phyloP scores from a whole-genome alignment of 176 grass and related monocot genomes.

The maize (Zea mays) region DNA sequence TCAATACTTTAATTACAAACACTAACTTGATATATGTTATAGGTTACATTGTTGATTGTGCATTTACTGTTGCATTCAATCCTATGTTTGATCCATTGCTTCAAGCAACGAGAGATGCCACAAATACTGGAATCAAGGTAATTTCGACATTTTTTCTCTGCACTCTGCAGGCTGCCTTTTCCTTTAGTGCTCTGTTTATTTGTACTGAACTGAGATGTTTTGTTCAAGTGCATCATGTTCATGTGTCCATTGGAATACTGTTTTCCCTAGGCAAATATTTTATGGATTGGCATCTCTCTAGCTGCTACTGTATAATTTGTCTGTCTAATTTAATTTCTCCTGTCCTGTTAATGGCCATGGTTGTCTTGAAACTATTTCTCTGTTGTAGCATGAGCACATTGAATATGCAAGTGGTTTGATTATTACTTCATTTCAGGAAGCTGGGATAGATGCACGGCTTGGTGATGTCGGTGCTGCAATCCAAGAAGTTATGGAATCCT shows the following conservation, averaged over 20 bases:
- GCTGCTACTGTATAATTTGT: background rate
- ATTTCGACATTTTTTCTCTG: background rate
- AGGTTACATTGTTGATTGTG: constrained; percentile 93
- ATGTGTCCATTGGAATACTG: background rate
- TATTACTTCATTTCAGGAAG: constrained; percentile 58
- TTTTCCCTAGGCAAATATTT: background rate
- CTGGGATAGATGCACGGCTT: constrained; percentile 91
- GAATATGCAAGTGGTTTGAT: background rate
- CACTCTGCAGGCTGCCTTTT: background rate
- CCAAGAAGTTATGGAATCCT: constrained; percentile 98
- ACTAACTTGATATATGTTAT: constrained; percentile 33
- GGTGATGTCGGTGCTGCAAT: constrained; percentile 98
- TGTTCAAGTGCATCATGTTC: background rate
- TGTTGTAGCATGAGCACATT: constrained; percentile 4
- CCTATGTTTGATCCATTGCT: constrained; percentile 95
- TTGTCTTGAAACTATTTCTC: background rate
- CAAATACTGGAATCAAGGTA: constrained; percentile 96
- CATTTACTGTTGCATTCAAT: constrained; percentile 98
- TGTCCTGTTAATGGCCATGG: background rate
- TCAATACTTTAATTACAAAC: constrained; percentile 5
- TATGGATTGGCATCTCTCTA: background rate
- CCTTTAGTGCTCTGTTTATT: background rate
- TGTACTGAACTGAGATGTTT: background rate
- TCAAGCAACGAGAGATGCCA: constrained; percentile 91
- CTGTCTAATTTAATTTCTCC: background rate